Evolutionary conservation across 768 basidiomycete species (phyloP).

Genomic region (Suillus subaureus): DNA sequence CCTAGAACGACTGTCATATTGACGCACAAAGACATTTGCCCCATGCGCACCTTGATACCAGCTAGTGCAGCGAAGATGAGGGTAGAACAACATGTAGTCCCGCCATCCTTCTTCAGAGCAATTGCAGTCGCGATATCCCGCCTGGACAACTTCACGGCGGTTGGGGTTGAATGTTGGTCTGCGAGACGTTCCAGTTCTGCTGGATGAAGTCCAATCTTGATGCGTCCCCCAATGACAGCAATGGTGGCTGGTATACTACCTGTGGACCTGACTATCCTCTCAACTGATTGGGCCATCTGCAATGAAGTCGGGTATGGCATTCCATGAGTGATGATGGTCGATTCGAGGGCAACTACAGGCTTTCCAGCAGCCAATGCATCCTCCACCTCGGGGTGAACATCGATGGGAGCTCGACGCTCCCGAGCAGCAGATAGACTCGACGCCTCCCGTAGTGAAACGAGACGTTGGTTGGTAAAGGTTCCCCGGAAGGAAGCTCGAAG

Average conservation of each 20-base stretch:
- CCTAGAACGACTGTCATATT: conserved; percentile 41
- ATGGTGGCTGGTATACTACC: conserved; percentile 92
- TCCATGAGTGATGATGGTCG: conserved; percentile 91
- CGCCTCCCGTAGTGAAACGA: background rate
- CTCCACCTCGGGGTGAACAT: conserved; percentile 82
- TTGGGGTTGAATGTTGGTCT: conserved; percentile 43
- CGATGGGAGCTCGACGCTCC: conserved; percentile 40
- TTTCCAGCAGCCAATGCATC: conserved; percentile 67
- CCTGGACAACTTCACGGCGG: conserved; percentile 67
- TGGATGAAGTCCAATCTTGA: conserved; percentile 81
- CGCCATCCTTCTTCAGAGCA: conserved; percentile 70
- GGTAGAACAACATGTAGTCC: conserved; percentile 78
- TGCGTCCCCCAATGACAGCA: conserved; percentile 76
- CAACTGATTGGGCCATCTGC: conserved; percentile 69
- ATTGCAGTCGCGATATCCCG: conserved; percentile 82
- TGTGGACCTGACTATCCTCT: conserved; percentile 69
- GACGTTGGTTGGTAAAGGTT: background rate
- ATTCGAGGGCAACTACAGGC: conserved; percentile 90
- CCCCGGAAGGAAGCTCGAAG: background rate
- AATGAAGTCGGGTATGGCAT: conserved; percentile 82
- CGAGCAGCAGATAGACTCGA: conserved; percentile 1
- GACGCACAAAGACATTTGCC: background rate
- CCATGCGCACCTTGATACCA: conserved; percentile 72
- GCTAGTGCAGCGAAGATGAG: conserved; percentile 75
- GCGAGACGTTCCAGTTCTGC: conserved; percentile 72